Base-by-base conservation (phyloP, 208 protist species). In the Trypanosomatidae sp. region DNA sequence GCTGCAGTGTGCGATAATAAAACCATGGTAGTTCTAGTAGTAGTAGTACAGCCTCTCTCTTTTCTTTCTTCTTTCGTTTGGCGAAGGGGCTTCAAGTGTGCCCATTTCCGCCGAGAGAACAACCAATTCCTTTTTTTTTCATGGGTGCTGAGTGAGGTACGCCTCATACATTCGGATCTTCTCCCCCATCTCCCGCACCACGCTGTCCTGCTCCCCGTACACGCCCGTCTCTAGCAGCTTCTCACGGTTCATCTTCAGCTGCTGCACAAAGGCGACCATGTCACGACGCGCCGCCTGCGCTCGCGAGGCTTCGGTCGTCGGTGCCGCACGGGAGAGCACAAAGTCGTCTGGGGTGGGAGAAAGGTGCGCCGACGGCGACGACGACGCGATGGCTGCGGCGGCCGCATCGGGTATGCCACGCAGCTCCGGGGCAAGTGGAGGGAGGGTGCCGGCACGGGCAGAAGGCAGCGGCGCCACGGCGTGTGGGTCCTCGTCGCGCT, bases 121-220 rank as follows among this genome's bases (percentile, higher is more conserved):
- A n/a, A n/a, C n/a, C n/a, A n/a, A n/a, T n/a, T n/a, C n/a, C n/a
- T n/a, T n/a, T n/a, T n/a, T n/a, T n/a, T n/a, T n/a, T n/a, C n/a
- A n/a, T n/a, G n/a, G 33, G n/a, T 75, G 78, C 55, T 83, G 64
- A 1, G 65, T 55, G 36, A 85, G 69, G 67, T 94, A 95, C 52
- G 92, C 71, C 68, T 97, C 92, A 66, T 97, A 97, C n/a, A 93
- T 66, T 15, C 68, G 70, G 60, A 97, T 95, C 73, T 97, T 97
- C 50, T 94, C 85, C 9, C 67, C 80, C 93, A 97, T 97, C 74
- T 95, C 91, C 50, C 49, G 60, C 44, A 97, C 72, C 49, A 97
- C 82, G 13, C 71, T 53, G 49, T 95, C 81, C 25, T 74, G 53
- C 74, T 86, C 80, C 19, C 43, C 52, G 84, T 97, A 97, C 69